Conservation (phyloP, 208 protist species). For the Kentomonas sorsogonicus region DNA sequence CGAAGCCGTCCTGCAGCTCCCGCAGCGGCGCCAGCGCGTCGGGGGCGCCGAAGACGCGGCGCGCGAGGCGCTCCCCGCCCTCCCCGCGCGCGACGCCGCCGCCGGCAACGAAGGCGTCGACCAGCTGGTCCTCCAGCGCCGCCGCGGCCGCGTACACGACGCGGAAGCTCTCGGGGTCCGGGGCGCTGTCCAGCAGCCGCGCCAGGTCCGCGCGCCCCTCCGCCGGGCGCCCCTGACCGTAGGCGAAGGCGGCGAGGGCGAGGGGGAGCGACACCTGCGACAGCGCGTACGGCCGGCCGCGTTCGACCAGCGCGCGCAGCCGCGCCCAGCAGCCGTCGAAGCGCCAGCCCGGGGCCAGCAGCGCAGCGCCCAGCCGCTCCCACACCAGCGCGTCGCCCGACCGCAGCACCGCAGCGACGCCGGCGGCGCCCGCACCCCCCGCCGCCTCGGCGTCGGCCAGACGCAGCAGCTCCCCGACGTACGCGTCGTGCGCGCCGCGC, state of each 20-base stretch:
- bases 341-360: constrained; percentile 39
- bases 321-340: constrained; percentile 30
- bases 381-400: constrained; percentile 53
- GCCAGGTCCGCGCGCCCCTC: constrained; percentile 39
- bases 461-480: constrained; percentile 47
- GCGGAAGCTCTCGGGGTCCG: constrained; percentile 41
- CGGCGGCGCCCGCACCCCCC: not conserved
- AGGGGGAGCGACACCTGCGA: constrained; percentile 42
- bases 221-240: constrained; percentile 53
- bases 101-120: constrained; percentile 64
- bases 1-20: constrained; percentile 34
- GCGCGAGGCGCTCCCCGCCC: constrained; percentile 17
- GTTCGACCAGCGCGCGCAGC: constrained; percentile 38
- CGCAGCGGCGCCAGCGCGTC: constrained; percentile 38
- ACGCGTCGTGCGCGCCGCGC: constrained; percentile 34
- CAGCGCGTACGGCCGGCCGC: constrained; percentile 35
- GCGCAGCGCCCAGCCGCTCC: constrained; percentile 49
- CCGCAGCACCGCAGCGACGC: constrained; percentile 12
- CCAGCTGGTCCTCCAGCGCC: constrained; percentile 68
- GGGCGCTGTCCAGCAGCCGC: constrained; percentile 35
- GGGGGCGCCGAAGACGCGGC: not conserved
- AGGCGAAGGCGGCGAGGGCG: constrained; percentile 59
- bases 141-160: constrained; percentile 42
- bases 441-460: constrained; percentile 18
- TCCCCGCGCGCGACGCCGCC: constrained; percentile 23